Conservation (phyloP, 163 green algal species). For the Prototheca wickerhamii region DNA sequence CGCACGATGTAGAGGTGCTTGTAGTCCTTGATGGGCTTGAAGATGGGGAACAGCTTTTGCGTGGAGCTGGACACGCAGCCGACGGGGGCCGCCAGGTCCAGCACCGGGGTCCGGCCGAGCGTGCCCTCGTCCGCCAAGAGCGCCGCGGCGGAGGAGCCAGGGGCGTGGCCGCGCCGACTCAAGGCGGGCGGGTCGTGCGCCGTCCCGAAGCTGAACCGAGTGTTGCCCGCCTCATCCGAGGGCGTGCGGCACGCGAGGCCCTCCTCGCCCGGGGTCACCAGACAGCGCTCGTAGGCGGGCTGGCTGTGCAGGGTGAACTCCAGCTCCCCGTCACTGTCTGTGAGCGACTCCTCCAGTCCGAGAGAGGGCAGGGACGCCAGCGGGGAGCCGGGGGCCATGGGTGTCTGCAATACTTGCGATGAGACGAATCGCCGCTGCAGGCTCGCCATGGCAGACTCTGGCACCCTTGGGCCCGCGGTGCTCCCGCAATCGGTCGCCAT, state of each 20-base stretch:
- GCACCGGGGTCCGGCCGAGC: background rate
- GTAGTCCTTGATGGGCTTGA: constrained; percentile 35
- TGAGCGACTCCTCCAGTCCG: too few species aligned
- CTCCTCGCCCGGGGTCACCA: background rate
- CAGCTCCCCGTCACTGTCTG: background rate
- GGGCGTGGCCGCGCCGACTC: too few species aligned
- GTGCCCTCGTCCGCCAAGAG: background rate
- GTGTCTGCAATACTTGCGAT: constrained; percentile 22
- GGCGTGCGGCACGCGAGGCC: background rate
- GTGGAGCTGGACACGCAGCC: constrained; percentile 1
- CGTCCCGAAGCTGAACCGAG: background rate
- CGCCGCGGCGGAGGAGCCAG: background rate
- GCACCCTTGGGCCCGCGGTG: background rate
- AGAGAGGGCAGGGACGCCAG: background rate
- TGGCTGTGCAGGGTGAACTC: constrained; percentile 24
- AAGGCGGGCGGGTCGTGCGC: background rate
- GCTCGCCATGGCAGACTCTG: constrained; percentile 11
- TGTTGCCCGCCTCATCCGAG: background rate
- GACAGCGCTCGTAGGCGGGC: constrained; percentile 20
- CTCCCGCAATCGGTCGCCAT: background rate
- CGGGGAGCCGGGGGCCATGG: background rate
- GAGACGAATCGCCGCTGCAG: constrained; percentile 26
- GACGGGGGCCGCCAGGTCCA: background rate
- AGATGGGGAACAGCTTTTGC: constrained; percentile 54
- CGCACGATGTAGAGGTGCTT: constrained; percentile 50